Percentiles rank a stretch among this genome's conserved stretches.
Evolutionary conservation across 176 grass and related monocot species (phyloP).

Genomic region (Eleusine coracana): DNA sequence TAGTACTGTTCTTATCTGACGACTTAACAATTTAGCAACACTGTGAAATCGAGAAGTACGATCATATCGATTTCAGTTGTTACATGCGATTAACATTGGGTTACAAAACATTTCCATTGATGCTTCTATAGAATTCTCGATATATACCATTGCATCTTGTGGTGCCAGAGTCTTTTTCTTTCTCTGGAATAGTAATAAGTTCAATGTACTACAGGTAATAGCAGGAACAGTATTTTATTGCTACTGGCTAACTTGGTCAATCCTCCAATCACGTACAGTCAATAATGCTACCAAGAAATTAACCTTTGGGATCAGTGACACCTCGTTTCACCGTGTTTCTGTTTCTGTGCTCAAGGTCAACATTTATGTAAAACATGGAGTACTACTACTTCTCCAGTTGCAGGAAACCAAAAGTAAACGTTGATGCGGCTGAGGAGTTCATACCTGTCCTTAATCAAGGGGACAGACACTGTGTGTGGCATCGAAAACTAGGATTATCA

Average conservation of each 20-base stretch:
- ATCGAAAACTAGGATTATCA: conserved; percentile 52
- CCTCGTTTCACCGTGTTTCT: conserved; percentile 40
- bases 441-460: conserved; percentile 52
- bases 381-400: neutral
- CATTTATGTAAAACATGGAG: conserved; percentile 36
- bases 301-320: conserved; percentile 51
- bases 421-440: conserved; percentile 45
- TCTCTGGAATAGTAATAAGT: neutral
- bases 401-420: conserved; percentile 40
- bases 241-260: conserved; percentile 35
- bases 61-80: neutral
- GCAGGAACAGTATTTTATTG: neutral
- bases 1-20: conserved; percentile 39
- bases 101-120: neutral
- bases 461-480: conserved; percentile 38
- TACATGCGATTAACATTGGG: conserved; percentile 19
- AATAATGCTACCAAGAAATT: conserved; percentile 43
- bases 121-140: neutral
- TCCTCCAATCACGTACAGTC: neutral
- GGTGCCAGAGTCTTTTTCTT: conserved; percentile 19
- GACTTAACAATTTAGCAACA: neutral
- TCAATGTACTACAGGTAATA: neutral
- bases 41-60: neutral
- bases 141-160: neutral
- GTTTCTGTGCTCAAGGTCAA: conserved; percentile 48